Base-by-base conservation (phyloP, 2,329 filamentous ascomycete species). In the Beauveria asiatica region DNA sequence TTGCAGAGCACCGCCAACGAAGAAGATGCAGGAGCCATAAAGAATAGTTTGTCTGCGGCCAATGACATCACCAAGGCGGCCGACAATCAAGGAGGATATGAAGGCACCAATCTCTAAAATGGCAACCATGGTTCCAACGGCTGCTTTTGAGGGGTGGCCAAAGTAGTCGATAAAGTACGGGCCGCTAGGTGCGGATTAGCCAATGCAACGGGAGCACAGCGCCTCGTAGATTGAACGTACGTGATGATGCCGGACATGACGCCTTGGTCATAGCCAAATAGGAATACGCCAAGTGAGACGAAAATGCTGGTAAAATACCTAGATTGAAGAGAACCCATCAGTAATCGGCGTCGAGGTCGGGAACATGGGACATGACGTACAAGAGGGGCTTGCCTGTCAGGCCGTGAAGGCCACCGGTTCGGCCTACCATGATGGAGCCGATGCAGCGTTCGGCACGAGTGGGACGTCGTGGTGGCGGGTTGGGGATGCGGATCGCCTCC, bases 61-160 rank as follows among this genome's bases (percentile, higher is more conserved):
- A 63, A 97, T 90, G 60, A 96, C 83, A 72, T 99, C 94, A 66
- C 94, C 94, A 61, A 97, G 84, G 63, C 88, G 86, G 54, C 94
- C 94, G 41, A 97, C 91, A 33, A 87, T 74, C 11, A 99, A 76
- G 1, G 93, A 97, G 21, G 93, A 89, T 68, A 96, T 88, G 64
- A 99, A 89, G 42, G 94, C 94, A 62, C 94, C 94, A 57, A 97
- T 80, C 76, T 97, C 93, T 62, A 99, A 83, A 68, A 99, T 97
- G 65, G 94, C 93, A 61, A 99, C 94, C 88, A 97, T 97, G 30
- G 92, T 97, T 62, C 93, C 94, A 62, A 99, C 87, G 72, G 96
- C 85, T 51, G 92, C 90, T 67, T 84, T 84, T 25, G 90, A 88
- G 21, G 94, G 94, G 68, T 97, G 86, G 68, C 92, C 81, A 75